Base-by-base conservation (phyloP, 2,329 filamentous ascomycete genomes). In the Venturiaceae sp. region DNA sequence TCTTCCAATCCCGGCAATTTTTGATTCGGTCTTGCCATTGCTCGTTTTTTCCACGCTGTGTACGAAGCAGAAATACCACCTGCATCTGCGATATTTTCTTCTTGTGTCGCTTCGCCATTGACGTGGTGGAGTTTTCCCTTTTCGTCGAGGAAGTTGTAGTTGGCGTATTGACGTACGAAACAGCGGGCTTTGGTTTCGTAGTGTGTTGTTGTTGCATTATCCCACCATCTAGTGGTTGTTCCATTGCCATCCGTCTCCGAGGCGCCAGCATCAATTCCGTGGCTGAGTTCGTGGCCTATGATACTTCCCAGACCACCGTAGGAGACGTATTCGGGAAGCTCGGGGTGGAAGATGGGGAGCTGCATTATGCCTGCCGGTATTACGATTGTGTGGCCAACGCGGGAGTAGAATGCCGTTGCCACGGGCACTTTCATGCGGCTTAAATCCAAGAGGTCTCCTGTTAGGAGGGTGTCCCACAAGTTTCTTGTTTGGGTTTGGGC, bases 341-440 rank as follows among this genome's bases (percentile, higher is more conserved):
- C 72, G 13, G 81, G 77, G 60, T 85, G 80, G 65, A 87, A 88
- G 2, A 84, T 74, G 0, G 86, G 85, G 3, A 81, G 80, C 66
- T 88, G 85, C 79, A 87, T 83, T 59, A 88, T 86, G 0, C 83
- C 86, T 0, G 84, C 84, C 0, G 83, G 83, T 66, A 88, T 86
- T 3, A 84, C 80, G 52, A 88, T 87, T 64, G 84, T 80, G 64
- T 88, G 87, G 19, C 79, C 78, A 0, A 77, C 75, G 85, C 1
- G 85, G 85, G 63, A 88, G 26, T 50, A 50, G 44, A 50, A 86
- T 1, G 85, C 85, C 63, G 88, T 46, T 14, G 37, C 60, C 3
- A 79, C 83, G 1, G 81, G 75, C 0, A 81, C 79, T 7, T 76
- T 80, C 79, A 56, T 46, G 28, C 85, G 77, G 80, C 83, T 87